phyloP scores from a whole-genome alignment of 805 yeast genomes.

The Scheffersomyces lignosus region DNA sequence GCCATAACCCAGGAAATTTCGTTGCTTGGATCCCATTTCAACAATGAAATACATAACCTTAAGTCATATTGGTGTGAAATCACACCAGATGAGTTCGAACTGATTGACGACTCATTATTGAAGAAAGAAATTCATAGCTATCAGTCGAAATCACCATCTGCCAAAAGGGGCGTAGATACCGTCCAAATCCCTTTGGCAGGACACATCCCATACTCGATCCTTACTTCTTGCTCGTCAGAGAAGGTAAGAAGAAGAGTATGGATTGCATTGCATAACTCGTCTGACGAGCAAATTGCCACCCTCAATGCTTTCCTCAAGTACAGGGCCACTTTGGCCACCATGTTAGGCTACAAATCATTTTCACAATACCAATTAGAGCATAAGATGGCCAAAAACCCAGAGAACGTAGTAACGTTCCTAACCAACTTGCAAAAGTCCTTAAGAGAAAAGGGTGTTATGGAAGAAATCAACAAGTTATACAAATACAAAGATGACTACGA shows the following conservation, averaged over 20 bases:
- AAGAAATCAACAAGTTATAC: constrained; percentile 57
- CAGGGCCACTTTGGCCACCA: constrained; percentile 68
- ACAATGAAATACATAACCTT: constrained; percentile 44
- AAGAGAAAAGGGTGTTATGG: constrained; percentile 48
- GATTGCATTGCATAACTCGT: constrained; percentile 69
- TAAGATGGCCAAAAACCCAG: constrained; percentile 85
- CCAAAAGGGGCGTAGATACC: constrained; percentile 1
- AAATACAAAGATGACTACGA: constrained; percentile 22
- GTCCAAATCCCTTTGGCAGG: constrained; percentile 48
- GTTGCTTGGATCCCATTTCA: constrained; percentile 74
- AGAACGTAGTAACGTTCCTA: constrained; percentile 71
- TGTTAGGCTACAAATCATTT: constrained; percentile 69
- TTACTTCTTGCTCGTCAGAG: constrained; percentile 58
- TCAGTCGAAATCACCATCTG: constrained; percentile 24
- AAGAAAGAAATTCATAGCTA: constrained; percentile 24
- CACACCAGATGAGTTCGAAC: constrained; percentile 27
- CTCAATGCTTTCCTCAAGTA: constrained; percentile 61
- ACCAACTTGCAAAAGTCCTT: constrained; percentile 53
- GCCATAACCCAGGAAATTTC: constrained; percentile 79
- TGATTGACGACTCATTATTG: constrained; percentile 19
- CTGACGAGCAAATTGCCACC: constrained; percentile 57
- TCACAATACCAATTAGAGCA: constrained; percentile 82
- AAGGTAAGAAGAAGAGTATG: constrained; percentile 67
- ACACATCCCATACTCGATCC: constrained; percentile 60
- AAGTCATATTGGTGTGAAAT: constrained; percentile 39